These are phyloP conservation scores for Tricholoma flavovirens DNA, from an alignment of 768 basidiomycete genomes.

Conservation along the genomic window DNA sequence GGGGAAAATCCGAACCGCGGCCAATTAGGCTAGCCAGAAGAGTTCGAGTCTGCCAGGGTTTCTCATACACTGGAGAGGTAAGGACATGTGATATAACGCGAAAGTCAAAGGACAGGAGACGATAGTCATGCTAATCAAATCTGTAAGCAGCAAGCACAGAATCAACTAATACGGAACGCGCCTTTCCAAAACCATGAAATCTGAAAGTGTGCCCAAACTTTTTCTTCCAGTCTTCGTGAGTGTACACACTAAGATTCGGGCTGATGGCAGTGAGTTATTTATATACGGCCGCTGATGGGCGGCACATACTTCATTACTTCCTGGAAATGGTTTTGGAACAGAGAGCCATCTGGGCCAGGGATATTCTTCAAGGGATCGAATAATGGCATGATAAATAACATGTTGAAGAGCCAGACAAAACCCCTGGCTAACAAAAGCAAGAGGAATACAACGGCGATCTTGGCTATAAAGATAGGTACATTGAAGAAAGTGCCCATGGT, in stretches of 20 bases:
- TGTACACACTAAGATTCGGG: slow-evolving; percentile 34
- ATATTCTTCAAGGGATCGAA: slow-evolving; percentile 43
- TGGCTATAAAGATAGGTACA: slow-evolving; percentile 14
- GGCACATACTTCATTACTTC: slow-evolving; percentile 41
- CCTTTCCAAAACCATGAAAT: slow-evolving; percentile 51
- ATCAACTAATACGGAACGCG: slow-evolving; percentile 12
- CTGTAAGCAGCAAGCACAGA: neutral
- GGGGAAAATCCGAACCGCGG: slow-evolving; percentile 27
- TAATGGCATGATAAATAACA: slow-evolving; percentile 38
- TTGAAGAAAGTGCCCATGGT: slow-evolving; percentile 1
- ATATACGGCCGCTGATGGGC: neutral
- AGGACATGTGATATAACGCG: slow-evolving; percentile 44
- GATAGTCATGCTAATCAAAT: slow-evolving; percentile 42
- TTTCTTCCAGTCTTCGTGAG: slow-evolving; percentile 38
- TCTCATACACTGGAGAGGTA: slow-evolving; percentile 43
- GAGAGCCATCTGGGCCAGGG: slow-evolving; percentile 40
- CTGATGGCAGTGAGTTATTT: slow-evolving; percentile 20
- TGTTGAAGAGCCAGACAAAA: slow-evolving; percentile 35
- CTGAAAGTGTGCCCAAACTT: slow-evolving; percentile 46
- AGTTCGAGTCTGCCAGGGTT: slow-evolving; percentile 51
- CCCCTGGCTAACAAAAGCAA: slow-evolving; percentile 30
- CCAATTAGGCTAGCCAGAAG: slow-evolving; percentile 46
- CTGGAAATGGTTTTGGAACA: slow-evolving; percentile 39
- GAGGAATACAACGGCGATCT: slow-evolving; percentile 23
- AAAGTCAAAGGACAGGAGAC: slow-evolving; percentile 48